These are phyloP conservation scores for Solanum pinnatisectum DNA, from an alignment of 257 asterid genomes.

Conservation along the genomic window DNA sequence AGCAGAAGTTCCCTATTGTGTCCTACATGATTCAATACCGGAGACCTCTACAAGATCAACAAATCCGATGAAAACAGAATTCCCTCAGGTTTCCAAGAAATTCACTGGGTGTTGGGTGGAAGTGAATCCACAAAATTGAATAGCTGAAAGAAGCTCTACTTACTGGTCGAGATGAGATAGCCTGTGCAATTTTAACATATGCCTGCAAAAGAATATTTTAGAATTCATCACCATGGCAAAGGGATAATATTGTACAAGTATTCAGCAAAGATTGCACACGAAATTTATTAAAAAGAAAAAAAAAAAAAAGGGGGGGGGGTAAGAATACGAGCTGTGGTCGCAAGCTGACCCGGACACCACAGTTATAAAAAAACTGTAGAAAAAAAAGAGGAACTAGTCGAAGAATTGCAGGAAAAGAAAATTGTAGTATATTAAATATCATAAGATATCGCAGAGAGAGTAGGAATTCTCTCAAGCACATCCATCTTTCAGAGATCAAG, in stretches of 20 bases:
- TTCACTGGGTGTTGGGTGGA: not conserved
- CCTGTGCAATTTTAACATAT: conserved; percentile 94
- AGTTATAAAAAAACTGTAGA: not conserved
- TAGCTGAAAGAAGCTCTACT: conserved; percentile 19
- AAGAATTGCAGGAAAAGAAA: not conserved
- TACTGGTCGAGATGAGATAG: conserved; percentile 89
- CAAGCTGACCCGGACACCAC: not conserved
- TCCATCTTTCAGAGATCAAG: not conserved
- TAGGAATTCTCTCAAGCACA: not conserved
- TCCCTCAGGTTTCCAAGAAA: not conserved
- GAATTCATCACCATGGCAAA: not conserved
- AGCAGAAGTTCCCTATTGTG: not conserved
- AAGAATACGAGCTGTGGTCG: not conserved
- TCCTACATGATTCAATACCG: not conserved
- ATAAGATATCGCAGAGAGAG: not conserved
- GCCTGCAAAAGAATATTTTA: conserved; percentile 47
- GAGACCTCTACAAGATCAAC: not conserved
- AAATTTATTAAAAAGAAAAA: not conserved
- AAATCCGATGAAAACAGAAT: not conserved
- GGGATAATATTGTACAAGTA: not conserved
- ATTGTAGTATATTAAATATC: not conserved
- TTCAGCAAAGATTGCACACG: not conserved
- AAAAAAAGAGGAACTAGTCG: not conserved
- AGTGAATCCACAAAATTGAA: not conserved
- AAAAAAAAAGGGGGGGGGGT: not conserved